Conservation (phyloP, 164 flowering plant species). For the Sedum album region DNA sequence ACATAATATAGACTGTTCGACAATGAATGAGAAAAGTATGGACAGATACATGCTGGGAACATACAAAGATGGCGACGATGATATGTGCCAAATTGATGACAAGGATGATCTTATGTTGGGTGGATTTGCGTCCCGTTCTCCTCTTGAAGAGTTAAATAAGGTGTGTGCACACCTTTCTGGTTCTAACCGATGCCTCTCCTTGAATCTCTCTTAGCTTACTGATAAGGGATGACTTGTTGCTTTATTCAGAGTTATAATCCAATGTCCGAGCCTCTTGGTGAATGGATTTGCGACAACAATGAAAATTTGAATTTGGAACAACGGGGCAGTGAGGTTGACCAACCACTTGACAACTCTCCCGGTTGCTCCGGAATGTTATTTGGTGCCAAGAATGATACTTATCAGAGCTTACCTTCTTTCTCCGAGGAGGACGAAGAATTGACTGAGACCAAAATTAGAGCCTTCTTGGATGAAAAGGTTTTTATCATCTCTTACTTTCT, state of each 20-base stretch:
- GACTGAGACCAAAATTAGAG: conserved; percentile 43
- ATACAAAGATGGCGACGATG: conserved; percentile 21
- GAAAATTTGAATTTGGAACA: conserved; percentile 13
- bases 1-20: conserved; percentile 20
- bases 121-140: conserved; percentile 16
- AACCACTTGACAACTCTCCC: conserved; percentile 9
- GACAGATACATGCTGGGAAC: conserved; percentile 14
- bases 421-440: conserved; percentile 45
- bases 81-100: conserved; percentile 39
- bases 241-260: conserved; percentile 27
- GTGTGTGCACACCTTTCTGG: conserved; percentile 11
- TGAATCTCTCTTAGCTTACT: neutral
- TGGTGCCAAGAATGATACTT: conserved; percentile 19
- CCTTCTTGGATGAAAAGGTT: conserved; percentile 47
- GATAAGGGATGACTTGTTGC: neutral
- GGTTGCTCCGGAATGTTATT: conserved; percentile 13
- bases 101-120: conserved; percentile 17
- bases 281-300: conserved; percentile 21
- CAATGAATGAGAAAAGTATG: conserved; percentile 13
- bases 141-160: conserved; percentile 16
- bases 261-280: conserved; percentile 23
- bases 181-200: neutral
- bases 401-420: conserved; percentile 22
- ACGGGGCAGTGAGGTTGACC: conserved; percentile 9
- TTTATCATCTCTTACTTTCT: neutral